These are phyloP conservation scores for Pterocarpus macrocarpus DNA, from an alignment of 306 rosid genomes.

Conservation along the genomic window DNA sequence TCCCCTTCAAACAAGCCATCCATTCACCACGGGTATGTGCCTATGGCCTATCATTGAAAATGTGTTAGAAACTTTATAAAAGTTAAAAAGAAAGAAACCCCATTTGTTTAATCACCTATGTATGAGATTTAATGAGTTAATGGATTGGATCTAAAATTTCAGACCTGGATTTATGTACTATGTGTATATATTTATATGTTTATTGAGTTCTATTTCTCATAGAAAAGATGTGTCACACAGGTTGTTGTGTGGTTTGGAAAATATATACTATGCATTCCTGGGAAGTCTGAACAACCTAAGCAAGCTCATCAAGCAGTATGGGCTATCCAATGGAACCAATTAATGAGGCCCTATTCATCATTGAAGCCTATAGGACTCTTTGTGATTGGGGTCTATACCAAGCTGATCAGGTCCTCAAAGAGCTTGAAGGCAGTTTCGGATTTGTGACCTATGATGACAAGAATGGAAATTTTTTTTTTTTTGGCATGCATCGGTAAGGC, in stretches of 20 bases:
- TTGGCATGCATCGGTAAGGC: slow-evolving; percentile 75
- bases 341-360: slow-evolving; percentile 85
- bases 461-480: slow-evolving; percentile 68
- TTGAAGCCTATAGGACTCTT: slow-evolving; percentile 83
- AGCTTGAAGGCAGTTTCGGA: slow-evolving; percentile 87
- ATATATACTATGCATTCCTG: slow-evolving; percentile 77
- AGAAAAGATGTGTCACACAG: slow-evolving; percentile 53
- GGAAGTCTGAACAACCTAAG: slow-evolving; percentile 76
- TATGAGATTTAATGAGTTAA: neutral
- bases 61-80: neutral
- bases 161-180: neutral
- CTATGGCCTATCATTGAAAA: neutral
- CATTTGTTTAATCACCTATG: neutral
- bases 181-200: slow-evolving; percentile 2
- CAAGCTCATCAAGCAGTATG: slow-evolving; percentile 77
- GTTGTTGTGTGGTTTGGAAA: slow-evolving; percentile 79
- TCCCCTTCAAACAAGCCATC: slow-evolving; percentile 43
- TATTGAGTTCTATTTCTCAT: slow-evolving; percentile 23
- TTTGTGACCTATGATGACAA: slow-evolving; percentile 77
- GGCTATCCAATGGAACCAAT: slow-evolving; percentile 73
- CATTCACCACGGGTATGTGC: slow-evolving; percentile 48
- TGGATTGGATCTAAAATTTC: slow-evolving; percentile 15
- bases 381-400: slow-evolving; percentile 94
- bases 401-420: slow-evolving; percentile 91
- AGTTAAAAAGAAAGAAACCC: neutral